Percentiles rank a stretch among this genome's conserved stretches.
Conservation (phyloP, 1,284 basidiomycete species). For the Phellopilus nigrolimitatus region DNA sequence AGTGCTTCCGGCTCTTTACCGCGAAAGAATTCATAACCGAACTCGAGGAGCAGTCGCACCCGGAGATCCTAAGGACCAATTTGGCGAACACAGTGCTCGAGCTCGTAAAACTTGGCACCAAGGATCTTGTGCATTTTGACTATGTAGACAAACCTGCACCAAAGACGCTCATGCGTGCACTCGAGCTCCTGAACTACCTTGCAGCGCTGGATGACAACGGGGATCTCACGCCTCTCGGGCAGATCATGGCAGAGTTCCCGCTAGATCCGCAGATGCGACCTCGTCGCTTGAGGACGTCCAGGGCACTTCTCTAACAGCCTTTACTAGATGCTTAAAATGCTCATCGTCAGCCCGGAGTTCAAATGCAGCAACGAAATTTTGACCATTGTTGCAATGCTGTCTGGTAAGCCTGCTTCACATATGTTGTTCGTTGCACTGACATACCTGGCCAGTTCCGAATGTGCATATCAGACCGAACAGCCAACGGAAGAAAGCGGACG, state of each 20-base stretch:
- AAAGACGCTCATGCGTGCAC: conserved; percentile 95
- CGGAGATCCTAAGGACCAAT: conserved; percentile 92
- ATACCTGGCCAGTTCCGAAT: conserved; percentile 67
- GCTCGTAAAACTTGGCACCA: conserved; percentile 90
- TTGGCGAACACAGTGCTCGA: conserved; percentile 93
- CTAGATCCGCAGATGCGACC: conserved; percentile 83
- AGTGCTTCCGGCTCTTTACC: conserved; percentile 96
- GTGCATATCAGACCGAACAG: conserved; percentile 91
- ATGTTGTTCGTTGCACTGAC: background rate
- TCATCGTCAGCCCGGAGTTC: conserved; percentile 93
- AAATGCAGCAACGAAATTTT: conserved; percentile 95
- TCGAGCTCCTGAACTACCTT: conserved; percentile 92
- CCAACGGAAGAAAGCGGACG: conserved; percentile 85
- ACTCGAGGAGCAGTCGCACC: conserved; percentile 94
- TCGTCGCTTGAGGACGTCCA: background rate
- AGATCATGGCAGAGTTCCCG: conserved; percentile 97
- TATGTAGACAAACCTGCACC: conserved; percentile 97
- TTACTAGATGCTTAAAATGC: conserved; percentile 81
- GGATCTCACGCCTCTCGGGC: conserved; percentile 81
- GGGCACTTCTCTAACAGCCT: conserved; percentile 6
- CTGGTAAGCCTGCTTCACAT: conserved; percentile 44
- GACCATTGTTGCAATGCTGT: conserved; percentile 94
- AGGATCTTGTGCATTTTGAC: conserved; percentile 90
- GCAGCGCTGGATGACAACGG: conserved; percentile 94
- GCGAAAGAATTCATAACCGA: conserved; percentile 96